A percentile compares a stretch with the other conserved stretches of the same genome.
phyloP scores from a whole-genome alignment of 1,284 basidiomycete genomes.

The Ganoderma lucidum region DNA sequence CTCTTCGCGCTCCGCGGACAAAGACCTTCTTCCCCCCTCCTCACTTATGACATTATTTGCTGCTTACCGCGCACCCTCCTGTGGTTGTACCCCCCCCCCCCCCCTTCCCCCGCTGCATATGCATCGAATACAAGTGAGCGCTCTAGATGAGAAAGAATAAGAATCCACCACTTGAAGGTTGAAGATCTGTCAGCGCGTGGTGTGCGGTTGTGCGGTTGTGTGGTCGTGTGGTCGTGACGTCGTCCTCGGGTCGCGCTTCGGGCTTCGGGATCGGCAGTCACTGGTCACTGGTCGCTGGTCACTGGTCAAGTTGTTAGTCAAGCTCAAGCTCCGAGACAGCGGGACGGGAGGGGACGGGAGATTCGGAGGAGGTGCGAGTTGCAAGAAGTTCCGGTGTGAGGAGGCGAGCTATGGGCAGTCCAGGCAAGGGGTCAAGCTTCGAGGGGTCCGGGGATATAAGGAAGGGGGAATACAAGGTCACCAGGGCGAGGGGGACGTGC shows the following conservation, averaged over 20 bases:
- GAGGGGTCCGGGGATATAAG: not conserved
- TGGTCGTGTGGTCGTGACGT: no score
- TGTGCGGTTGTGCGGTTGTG: not conserved
- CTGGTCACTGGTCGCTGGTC: no score
- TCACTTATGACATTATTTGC: slow-evolving; percentile 42
- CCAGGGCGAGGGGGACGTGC: slow-evolving; percentile 2
- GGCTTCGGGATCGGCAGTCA: not conserved
- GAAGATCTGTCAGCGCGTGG: not conserved
- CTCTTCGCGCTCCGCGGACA: slow-evolving; percentile 15
- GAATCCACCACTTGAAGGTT: no score
- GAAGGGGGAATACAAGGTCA: slow-evolving; percentile 12
- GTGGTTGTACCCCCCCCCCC: slow-evolving; percentile 18
- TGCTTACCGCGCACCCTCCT: slow-evolving; percentile 29
- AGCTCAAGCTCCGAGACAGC: not conserved
- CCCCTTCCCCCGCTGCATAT: slow-evolving; percentile 17
- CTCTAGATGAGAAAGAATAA: slow-evolving; percentile 30
- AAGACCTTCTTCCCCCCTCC: slow-evolving; percentile 16
- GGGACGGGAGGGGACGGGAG: not conserved
- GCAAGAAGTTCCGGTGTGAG: no score
- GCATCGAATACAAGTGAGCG: slow-evolving; percentile 37
- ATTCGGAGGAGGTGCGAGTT: not conserved
- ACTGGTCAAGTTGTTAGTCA: no score
- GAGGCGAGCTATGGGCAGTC: not conserved
- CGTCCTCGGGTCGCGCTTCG: not conserved
- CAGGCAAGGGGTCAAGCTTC: not conserved